Percentiles rank a stretch among this genome's conserved stretches.
Conservation (phyloP, 805 yeast genomes). For the Pichia occidentalis region DNA sequence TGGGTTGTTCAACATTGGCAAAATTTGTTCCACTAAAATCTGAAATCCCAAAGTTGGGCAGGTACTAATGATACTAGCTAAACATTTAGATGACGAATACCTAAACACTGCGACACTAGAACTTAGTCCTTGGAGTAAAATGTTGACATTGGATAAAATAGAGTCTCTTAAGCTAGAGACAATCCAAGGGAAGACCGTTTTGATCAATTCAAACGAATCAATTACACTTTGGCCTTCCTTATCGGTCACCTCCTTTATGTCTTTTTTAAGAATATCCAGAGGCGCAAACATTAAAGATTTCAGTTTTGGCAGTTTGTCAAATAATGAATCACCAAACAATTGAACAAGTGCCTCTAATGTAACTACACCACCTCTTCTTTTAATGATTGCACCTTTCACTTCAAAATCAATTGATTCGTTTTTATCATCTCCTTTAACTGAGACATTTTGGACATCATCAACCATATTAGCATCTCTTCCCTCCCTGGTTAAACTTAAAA, state of each 20-base stretch:
- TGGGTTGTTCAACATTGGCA: conserved; percentile 79
- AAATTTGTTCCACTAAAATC: conserved; percentile 63
- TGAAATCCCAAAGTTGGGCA: conserved; percentile 70
- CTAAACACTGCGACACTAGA: conserved; percentile 79
- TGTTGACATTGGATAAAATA: conserved; percentile 47
- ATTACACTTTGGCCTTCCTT: conserved; percentile 69
- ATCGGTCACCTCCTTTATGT: conserved; percentile 32
- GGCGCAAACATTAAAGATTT: conserved; percentile 62
- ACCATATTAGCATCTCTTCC: conserved; percentile 46
- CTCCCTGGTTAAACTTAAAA: conserved; percentile 74
- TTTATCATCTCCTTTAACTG: neutral
- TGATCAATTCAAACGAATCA: conserved; percentile 77
- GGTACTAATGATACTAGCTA: conserved; percentile 69
- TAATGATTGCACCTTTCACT: conserved; percentile 67
- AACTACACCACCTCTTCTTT: conserved; percentile 76
- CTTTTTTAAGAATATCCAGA: conserved; percentile 30
- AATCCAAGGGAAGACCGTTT: conserved; percentile 65
- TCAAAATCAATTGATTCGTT: conserved; percentile 37
- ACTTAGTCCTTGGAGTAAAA: conserved; percentile 46
- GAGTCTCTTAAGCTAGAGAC: conserved; percentile 41
- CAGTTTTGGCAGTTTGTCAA: conserved; percentile 61
- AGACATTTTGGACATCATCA: conserved; percentile 1
- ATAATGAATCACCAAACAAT: conserved; percentile 47
- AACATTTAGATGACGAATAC: conserved; percentile 83
- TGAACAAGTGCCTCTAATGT: conserved; percentile 57